Evolutionary conservation across 371 early-diverging fungal species (phyloP).

Genomic region (Haplosporangium sp.): DNA sequence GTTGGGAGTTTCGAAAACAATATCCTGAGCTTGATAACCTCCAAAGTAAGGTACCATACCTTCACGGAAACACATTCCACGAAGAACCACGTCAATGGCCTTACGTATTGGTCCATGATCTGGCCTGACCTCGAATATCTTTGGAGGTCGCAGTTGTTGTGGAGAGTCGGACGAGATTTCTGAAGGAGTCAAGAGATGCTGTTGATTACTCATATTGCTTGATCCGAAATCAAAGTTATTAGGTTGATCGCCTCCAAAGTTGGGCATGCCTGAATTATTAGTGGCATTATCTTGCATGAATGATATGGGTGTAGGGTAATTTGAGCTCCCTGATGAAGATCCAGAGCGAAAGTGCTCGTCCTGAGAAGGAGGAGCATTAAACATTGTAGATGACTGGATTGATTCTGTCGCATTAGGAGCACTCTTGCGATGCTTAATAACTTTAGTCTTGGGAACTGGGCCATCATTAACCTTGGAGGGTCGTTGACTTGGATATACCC

Average conservation of each 20-base stretch:
- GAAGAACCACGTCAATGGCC: constrained; percentile 36
- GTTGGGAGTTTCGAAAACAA: constrained; percentile 34
- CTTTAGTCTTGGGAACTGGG: constrained; percentile 31
- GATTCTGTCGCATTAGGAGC: background rate
- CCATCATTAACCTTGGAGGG: constrained; percentile 22
- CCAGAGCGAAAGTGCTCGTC: constrained; percentile 29
- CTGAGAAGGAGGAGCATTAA: background rate
- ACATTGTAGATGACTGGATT: background rate
- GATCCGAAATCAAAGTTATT: constrained; percentile 23
- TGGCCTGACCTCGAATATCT: constrained; percentile 36
- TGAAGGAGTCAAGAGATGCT: background rate
- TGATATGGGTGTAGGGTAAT: constrained; percentile 31
- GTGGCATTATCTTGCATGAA: constrained; percentile 25
- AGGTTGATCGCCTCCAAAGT: constrained; percentile 33
- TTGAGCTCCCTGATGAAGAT: constrained; percentile 23
- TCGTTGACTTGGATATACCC: constrained; percentile 33
- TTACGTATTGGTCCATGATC: constrained; percentile 46
- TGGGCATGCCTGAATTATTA: constrained; percentile 14
- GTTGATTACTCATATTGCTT: background rate
- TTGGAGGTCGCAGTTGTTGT: constrained; percentile 10
- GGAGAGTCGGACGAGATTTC: background rate
- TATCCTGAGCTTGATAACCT: constrained; percentile 42
- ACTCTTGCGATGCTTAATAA: constrained; percentile 38
- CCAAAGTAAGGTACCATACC: constrained; percentile 56
- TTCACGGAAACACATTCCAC: constrained; percentile 40